Percentiles rank a stretch among this genome's conserved stretches.
phyloP scores from a whole-genome alignment of 148 eudicot species.

The Heliosperma pusillum region DNA sequence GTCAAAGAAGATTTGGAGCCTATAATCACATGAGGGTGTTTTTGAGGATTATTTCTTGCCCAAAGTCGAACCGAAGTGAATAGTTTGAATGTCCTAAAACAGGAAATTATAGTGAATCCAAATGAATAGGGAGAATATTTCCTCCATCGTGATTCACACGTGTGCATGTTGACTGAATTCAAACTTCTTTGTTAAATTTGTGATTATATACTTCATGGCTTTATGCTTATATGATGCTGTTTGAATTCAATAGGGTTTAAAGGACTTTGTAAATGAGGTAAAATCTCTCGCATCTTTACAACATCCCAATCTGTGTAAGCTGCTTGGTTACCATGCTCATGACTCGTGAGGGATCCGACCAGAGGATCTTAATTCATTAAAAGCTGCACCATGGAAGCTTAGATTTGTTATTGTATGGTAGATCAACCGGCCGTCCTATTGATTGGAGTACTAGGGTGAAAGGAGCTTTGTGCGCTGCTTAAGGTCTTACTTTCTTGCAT shows the following conservation, averaged over 20 bases:
- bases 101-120: no score
- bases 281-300: constrained; percentile 81
- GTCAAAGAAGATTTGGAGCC: no score
- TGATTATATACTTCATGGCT: neutral
- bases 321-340: constrained; percentile 96
- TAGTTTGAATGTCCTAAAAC: no score
- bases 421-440: constrained; percentile 68
- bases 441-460: constrained; percentile 87
- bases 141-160: no score
- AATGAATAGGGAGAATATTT: no score
- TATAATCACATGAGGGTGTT: no score
- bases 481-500: constrained; percentile 86
- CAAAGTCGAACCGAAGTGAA: no score
- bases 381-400: constrained; percentile 94
- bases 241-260: constrained; percentile 50
- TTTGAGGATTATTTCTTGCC: no score
- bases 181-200: no score
- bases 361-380: constrained; percentile 83
- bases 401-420: constrained; percentile 70
- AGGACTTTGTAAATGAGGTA: constrained; percentile 77
- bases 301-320: constrained; percentile 79
- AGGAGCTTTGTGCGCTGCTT: constrained; percentile 84
- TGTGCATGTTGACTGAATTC: no score
- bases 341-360: constrained; percentile 72
- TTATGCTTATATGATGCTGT: neutral